A percentile compares a stretch with the other conserved stretches of the same genome.
Conservation (phyloP, 2,329 filamentous ascomycete genomes). For the Colletotrichum aenigma region DNA sequence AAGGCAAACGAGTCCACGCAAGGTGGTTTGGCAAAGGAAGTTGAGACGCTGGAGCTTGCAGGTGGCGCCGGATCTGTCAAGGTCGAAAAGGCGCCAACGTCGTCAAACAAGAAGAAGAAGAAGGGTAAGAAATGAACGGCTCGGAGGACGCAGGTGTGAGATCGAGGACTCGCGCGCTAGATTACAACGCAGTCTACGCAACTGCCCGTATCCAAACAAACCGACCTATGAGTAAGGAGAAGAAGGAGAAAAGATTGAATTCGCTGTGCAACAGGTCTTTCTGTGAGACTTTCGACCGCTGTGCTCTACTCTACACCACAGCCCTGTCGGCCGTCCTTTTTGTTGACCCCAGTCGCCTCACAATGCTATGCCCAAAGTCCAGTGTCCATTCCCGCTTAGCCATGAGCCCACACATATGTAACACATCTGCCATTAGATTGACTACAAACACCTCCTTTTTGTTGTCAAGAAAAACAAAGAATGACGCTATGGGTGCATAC, state of each 20-base stretch:
- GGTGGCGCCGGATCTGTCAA: slow-evolving; percentile 67
- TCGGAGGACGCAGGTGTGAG: background rate
- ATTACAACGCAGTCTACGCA: background rate
- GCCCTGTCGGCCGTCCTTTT: background rate
- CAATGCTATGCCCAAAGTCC: slow-evolving; percentile 11
- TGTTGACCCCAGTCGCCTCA: background rate
- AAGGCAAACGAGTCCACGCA: slow-evolving; percentile 80
- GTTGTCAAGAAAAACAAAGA: slow-evolving; percentile 1
- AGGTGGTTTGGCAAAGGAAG: slow-evolving; percentile 80
- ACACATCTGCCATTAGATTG: slow-evolving; percentile 4
- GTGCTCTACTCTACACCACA: background rate
- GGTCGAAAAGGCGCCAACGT: slow-evolving; percentile 61
- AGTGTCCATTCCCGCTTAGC: slow-evolving; percentile 12
- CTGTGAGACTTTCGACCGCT: background rate
- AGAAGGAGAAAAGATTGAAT: background rate
- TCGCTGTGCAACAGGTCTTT: background rate
- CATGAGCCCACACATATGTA: slow-evolving; percentile 6
- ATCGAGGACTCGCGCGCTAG: background rate
- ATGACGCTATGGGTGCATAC: background rate
- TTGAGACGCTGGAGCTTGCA: slow-evolving; percentile 68
- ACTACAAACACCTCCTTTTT: background rate
- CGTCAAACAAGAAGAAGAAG: slow-evolving; percentile 54
- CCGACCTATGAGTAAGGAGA: background rate
- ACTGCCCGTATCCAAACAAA: too few relatives aligned
- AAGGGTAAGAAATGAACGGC: slow-evolving; percentile 55